Evolutionary conservation across 441 rosid genomes (phyloP).

Genomic region (Erodium trifolium): DNA sequence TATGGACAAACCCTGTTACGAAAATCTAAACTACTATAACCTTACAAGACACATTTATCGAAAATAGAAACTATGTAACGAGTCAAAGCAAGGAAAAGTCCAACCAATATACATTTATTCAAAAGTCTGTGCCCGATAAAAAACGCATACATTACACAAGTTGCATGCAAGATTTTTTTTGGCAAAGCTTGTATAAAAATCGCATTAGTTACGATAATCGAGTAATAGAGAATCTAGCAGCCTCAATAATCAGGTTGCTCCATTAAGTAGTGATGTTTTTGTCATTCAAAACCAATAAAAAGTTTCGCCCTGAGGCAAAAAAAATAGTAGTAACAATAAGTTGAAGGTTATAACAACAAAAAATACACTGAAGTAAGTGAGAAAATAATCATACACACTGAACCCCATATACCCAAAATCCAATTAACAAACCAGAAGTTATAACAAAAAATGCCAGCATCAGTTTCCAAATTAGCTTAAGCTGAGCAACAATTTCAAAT

Average conservation of each 20-base stretch:
- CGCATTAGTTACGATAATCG: neutral
- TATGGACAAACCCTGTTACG: conserved; percentile 1
- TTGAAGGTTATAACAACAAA: too few relatives aligned
- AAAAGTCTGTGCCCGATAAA: too few relatives aligned
- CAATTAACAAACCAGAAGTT: neutral
- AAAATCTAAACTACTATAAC: neutral
- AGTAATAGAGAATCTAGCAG: neutral
- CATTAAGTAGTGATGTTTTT: neutral
- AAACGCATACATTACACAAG: too few relatives aligned
- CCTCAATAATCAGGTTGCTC: neutral
- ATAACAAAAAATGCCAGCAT: neutral
- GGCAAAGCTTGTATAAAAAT: too few relatives aligned
- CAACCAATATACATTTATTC: neutral
- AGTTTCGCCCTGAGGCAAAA: neutral
- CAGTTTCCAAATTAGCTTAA: neutral
- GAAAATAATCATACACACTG: too few relatives aligned
- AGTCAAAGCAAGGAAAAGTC: neutral
- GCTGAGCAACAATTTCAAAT: neutral
- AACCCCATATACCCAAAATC: neutral
- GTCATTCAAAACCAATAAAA: neutral
- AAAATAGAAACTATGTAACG: neutral
- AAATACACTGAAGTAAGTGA: neutral
- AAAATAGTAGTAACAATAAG: too few relatives aligned
- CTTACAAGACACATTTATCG: neutral
- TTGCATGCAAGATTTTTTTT: too few relatives aligned